Base-by-base conservation (phyloP, 2,329 filamentous ascomycete species). In the Penicillium sp. region DNA sequence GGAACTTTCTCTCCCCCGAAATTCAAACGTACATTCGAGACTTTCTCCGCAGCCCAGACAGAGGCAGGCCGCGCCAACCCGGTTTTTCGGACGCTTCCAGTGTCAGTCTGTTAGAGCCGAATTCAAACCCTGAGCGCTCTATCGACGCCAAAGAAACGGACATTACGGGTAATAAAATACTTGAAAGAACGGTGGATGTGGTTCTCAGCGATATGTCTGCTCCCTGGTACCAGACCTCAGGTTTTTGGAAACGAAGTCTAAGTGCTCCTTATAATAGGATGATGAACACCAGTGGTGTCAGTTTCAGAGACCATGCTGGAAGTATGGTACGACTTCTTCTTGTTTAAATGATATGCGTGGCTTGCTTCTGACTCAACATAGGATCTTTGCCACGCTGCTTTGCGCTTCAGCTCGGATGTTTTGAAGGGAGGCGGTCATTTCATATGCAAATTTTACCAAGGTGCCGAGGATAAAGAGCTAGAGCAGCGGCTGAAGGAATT, bases 151-250 rank as follows among this genome's bases (percentile, higher is more conserved):
- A 30, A 30, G 41, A 42, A 18, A 29, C 11, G 7, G 26, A 40
- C 19, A 39, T 13, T 16, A 8, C 19, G 19, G 30, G 13, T n/a
- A 42, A 57, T 41, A 45, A 43, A 14, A 51, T 49, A 35, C 29
- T 56, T 50, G 81, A 81, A 59, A 81, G 82, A 67, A 84, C 84
- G 68, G 92, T 97, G 61, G 90, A 97, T 77, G 84, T 99, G 70
- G 90, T 99, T 71, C 79, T 99, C 71, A 96, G 91, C 85, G 94
- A 99, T 83, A 99, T 99, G 94, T 99, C 87, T 84, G 93, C 82
- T 82, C 92, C 94, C 88, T 97, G 91, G 91, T 81, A 85, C 67
- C 89, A 90, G 79, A 89, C 84, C 49, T 81, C 81, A 68, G 88
- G 87, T 69, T 91, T 89, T 79, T 87, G 84, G 79, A 87, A 89